Evolutionary conservation across 225 moss, liverwort and hornwort species (phyloP), one percentile per base, ranked within the genome.

Genomic region (Bryoerythrophyllum caledonicum): DNA sequence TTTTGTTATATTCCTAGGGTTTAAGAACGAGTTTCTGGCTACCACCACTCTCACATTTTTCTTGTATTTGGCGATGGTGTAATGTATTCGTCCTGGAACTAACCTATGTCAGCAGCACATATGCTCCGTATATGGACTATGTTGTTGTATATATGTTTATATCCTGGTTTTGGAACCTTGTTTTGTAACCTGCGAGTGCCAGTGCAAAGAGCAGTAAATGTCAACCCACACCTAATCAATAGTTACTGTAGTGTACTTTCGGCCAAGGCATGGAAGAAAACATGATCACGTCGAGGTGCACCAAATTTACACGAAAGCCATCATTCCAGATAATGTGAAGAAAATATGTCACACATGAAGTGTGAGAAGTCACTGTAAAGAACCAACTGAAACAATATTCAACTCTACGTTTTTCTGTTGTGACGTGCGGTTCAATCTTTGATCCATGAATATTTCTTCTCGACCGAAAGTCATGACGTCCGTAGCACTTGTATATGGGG

Each of bases 1-100:
- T 78, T 38, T 60, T 87, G 83, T 49, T 77, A 0, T 70, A 77
- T 77, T 69, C 48, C 27, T 63, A 79, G 79, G 71, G 27, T 76
- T 76, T 35, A 67, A 63, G 46, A 76, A 30, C 48, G 72, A 76
- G 15, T 65, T 60, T 59, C 32, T 68, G 64, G 38, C 26, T 64
- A 64, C 53, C 68, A 25, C 66, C n/a, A 76, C 66, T 32, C 44
- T 68, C 63, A 38, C 77, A 62, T 19, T 27, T 61, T 35, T 38
- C 63, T 60, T 67, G 54, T 26, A 2, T 16, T 44, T 35, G 46
- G 25, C 25, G 53, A 34, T 48, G n/a, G 43, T 71, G 60, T 46
- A n/a, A 1, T 61, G 60, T 60, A 32, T 32, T 48, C 57, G 71
- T 44, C 48, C 30, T 21, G 60, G 16, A 60, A n/a, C 51, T 20